Conservation (phyloP, 202 grass and related monocot species). For the Carex arenaria region DNA sequence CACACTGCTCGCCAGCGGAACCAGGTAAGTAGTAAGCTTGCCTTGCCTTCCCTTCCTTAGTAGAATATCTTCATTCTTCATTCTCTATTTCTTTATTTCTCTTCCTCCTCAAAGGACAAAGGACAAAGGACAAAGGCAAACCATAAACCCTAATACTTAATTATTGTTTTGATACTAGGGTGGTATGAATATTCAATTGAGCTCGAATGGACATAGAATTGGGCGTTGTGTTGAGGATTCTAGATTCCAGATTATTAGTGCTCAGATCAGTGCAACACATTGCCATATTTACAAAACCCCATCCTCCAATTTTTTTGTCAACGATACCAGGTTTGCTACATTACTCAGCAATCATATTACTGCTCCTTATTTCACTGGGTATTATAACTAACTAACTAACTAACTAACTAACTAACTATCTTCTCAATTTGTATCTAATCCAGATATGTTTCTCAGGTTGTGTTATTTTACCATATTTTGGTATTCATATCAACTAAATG, state of each 20-base stretch:
- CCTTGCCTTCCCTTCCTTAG: neutral
- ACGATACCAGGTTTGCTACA: slow-evolving; percentile 68
- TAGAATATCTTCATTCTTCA: too few species aligned
- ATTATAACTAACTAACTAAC: neutral
- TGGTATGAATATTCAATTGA: slow-evolving; percentile 80
- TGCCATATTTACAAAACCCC: slow-evolving; percentile 66
- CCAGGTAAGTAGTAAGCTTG: slow-evolving; percentile 33
- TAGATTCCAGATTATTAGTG: slow-evolving; percentile 44
- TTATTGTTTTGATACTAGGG: slow-evolving; percentile 36
- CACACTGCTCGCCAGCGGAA: slow-evolving; percentile 59
- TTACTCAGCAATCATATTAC: neutral
- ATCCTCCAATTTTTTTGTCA: slow-evolving; percentile 47
- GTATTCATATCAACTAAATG: neutral
- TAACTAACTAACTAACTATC: neutral
- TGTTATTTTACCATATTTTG: slow-evolving; percentile 1
- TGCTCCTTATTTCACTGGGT: neutral
- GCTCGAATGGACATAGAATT: slow-evolving; percentile 56
- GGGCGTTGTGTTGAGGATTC: slow-evolving; percentile 45
- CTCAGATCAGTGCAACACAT: slow-evolving; percentile 52
- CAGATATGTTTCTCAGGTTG: neutral
- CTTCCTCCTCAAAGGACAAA: neutral
- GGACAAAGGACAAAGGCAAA: neutral
- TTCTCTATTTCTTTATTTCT: too few species aligned
- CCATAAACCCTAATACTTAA: too few species aligned
- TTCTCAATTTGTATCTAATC: neutral